Evolutionary conservation across 225 moss, liverwort and hornwort genomes (phyloP).

Genomic region (Straminergon stramineum): DNA sequence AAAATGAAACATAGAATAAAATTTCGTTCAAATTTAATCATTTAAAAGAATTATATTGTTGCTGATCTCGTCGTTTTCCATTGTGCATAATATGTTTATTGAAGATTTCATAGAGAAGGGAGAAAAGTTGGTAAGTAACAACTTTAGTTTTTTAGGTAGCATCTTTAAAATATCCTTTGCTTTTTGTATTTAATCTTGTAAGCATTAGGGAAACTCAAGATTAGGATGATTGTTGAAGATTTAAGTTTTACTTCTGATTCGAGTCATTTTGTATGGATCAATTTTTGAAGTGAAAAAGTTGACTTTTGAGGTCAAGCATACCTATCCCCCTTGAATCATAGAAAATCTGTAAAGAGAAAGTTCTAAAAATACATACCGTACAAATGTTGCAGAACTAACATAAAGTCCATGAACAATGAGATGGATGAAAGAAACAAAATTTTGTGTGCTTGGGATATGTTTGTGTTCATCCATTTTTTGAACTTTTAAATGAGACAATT

Average conservation of each 20-base stretch:
- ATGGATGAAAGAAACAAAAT: background rate
- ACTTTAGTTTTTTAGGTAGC: too few species aligned
- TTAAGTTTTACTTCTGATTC: background rate
- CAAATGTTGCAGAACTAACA: background rate
- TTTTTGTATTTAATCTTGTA: background rate
- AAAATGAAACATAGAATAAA: background rate
- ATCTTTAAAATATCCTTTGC: background rate
- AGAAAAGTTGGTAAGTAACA: background rate
- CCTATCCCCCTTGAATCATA: background rate
- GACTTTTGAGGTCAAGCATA: background rate
- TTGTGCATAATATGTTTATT: background rate
- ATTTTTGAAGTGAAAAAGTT: background rate
- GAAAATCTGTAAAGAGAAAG: background rate
- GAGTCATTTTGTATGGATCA: background rate
- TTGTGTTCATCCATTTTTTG: too few species aligned
- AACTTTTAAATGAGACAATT: too few species aligned
- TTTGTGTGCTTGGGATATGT: too few species aligned
- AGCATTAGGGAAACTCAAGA: rapidly evolving
- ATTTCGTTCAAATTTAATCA: background rate
- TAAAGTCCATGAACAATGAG: background rate
- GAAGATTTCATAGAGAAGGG: background rate
- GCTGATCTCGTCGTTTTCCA: background rate
- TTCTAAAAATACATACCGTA: too few species aligned
- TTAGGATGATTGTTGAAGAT: background rate
- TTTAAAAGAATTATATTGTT: background rate